These are phyloP conservation scores for Posidonia oceanica DNA, from an alignment of 116 monocot genomes.

Conservation along the genomic window DNA sequence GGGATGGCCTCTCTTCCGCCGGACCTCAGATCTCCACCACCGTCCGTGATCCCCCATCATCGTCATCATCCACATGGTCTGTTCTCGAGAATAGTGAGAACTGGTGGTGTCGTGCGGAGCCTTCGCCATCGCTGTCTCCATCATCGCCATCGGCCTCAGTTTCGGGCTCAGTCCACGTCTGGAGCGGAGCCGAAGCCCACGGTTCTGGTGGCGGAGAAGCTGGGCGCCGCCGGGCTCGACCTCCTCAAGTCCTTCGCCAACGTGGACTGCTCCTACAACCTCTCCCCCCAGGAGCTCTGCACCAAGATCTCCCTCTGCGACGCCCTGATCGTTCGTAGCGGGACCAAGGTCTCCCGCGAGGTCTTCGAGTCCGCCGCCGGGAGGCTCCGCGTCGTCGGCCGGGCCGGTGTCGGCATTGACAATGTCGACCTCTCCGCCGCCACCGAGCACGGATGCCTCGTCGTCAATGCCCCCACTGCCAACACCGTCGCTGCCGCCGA, in stretches of 20 bases:
- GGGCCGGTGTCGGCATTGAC: conserved; percentile 76
- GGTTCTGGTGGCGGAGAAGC: conserved; percentile 64
- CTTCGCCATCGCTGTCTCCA: neutral
- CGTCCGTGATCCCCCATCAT: neutral
- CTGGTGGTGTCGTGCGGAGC: no score
- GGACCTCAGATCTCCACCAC: neutral
- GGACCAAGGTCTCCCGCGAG: conserved; percentile 59
- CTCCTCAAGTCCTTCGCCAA: conserved; percentile 45
- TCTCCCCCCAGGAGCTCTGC: conserved; percentile 54
- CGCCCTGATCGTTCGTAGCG: conserved; percentile 67
- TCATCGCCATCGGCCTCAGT: neutral
- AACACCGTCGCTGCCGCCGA: conserved; percentile 71
- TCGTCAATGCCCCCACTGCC: conserved; percentile 67
- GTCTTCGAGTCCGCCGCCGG: conserved; percentile 63
- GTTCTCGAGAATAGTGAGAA: no score
- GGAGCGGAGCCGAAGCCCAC: conserved; percentile 28
- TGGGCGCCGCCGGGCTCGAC: conserved; percentile 47
- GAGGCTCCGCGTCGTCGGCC: conserved; percentile 56
- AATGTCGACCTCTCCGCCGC: conserved; percentile 73
- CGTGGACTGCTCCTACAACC: conserved; percentile 65
- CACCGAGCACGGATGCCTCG: conserved; percentile 60
- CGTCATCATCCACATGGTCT: neutral
- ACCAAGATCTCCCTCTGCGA: conserved; percentile 73
- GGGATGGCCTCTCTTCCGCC: neutral
- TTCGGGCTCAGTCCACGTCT: neutral